Conservation (phyloP, 1,284 basidiomycete genomes). For the Microbotryum intermedium region DNA sequence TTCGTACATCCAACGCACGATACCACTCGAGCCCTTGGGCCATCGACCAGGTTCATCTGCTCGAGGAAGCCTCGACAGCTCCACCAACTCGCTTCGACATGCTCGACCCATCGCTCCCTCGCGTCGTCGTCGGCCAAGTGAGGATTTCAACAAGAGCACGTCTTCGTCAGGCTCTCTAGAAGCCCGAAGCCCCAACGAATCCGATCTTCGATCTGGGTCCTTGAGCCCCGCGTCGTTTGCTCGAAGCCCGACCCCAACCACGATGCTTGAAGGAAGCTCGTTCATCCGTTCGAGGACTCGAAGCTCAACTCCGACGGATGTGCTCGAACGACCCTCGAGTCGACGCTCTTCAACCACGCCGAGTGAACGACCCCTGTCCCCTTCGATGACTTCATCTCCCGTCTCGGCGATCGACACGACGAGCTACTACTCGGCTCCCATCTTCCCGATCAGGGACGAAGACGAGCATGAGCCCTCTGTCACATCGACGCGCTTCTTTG, state of each 20-base stretch:
- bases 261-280: constrained; percentile 1
- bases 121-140: constrained; percentile 14
- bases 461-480: no score
- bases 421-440: constrained; percentile 17
- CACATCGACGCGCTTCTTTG: no score
- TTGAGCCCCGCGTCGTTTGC: not conserved
- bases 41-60: constrained; percentile 14
- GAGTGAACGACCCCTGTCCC: not conserved
- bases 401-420: constrained; percentile 20
- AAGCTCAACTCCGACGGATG: no score
- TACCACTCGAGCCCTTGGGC: constrained; percentile 7
- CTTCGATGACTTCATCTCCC: constrained; percentile 1
- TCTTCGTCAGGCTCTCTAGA: no score
- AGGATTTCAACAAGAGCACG: not conserved
- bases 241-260: constrained; percentile 18
- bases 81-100: constrained; percentile 16
- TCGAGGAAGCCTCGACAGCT: constrained; percentile 16
- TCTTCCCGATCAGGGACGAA: constrained; percentile 15
- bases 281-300: not conserved
- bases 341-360: no score
- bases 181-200: not conserved
- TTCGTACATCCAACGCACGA: constrained; percentile 4
- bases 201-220: not conserved
- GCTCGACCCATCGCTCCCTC: constrained; percentile 20
- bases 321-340: no score